Evolutionary conservation across 2,329 filamentous ascomycete genomes (phyloP).

Genomic region (Colletotrichum australisinense): DNA sequence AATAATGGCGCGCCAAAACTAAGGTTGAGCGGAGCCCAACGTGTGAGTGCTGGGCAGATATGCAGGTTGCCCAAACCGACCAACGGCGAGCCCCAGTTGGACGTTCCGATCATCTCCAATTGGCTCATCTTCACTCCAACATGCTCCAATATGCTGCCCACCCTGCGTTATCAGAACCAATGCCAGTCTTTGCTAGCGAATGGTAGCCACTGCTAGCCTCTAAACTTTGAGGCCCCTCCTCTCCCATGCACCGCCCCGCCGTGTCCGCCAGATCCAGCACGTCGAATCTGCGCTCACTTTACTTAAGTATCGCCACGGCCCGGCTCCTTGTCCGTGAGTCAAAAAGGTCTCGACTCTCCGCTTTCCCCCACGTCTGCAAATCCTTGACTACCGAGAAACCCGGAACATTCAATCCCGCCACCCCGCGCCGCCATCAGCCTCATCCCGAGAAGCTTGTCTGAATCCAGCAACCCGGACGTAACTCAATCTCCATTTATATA

Average conservation of each 20-base stretch:
- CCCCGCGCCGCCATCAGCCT: constrained; percentile 18
- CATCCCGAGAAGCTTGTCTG: constrained; percentile 15
- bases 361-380: constrained; percentile 6
- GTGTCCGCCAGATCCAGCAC: constrained; percentile 20
- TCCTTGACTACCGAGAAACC: constrained; percentile 12
- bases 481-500: background rate
- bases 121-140: constrained; percentile 15
- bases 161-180: constrained; percentile 22
- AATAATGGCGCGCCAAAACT: constrained; percentile 11
- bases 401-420: constrained; percentile 1
- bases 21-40: constrained; percentile 26
- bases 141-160: constrained; percentile 3
- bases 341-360: constrained; percentile 12
- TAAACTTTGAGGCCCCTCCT: constrained; percentile 33
- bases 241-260: constrained; percentile 29
- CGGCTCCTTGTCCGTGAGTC: constrained; percentile 26
- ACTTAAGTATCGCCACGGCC: constrained; percentile 32
- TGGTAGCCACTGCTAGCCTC: background rate
- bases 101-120: background rate
- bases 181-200: constrained; percentile 2
- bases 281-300: constrained; percentile 11
- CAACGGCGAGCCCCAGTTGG: constrained; percentile 12
- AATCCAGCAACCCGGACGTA: background rate
- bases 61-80: constrained; percentile 31
- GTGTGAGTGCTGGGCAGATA: constrained; percentile 35